phyloP scores from a whole-genome alignment of 148 eudicot genomes.

The Spergularia marina region DNA sequence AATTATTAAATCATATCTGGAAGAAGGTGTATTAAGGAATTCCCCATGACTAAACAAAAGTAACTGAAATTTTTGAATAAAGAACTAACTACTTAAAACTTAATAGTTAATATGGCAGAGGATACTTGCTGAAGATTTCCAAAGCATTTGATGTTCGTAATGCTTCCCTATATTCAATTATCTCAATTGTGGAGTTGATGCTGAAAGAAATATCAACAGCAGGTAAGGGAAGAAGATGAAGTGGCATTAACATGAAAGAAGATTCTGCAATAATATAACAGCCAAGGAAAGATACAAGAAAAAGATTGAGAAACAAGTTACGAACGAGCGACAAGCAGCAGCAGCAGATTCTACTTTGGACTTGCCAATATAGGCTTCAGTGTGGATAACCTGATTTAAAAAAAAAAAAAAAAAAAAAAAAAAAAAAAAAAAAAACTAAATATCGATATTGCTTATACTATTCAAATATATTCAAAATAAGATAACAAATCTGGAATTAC shows the following conservation, averaged over 20 bases:
- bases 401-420: not conserved
- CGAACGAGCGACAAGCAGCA: conserved; percentile 89
- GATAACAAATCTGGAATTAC: not conserved
- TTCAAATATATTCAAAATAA: not conserved
- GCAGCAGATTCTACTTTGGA: conserved; percentile 98
- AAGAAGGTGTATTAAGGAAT: conserved; percentile 36
- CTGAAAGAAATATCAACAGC: conserved; percentile 35
- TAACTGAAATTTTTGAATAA: not conserved
- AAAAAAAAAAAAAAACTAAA: not conserved
- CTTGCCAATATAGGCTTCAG: conserved; percentile 80
- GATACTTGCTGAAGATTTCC: conserved; percentile 92
- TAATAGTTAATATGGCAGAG: conserved; percentile 17
- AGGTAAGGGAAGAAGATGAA: not conserved
- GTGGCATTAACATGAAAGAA: not conserved
- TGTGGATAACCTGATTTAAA: conserved; percentile 66
- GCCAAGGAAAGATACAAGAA: not conserved
- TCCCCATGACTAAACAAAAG: conserved; percentile 11
- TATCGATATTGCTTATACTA: not conserved
- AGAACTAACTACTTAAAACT: not conserved
- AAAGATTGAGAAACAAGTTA: conserved; percentile 12
- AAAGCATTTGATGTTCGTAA: conserved; percentile 85
- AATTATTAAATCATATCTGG: conserved; percentile 77
- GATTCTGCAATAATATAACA: not conserved
- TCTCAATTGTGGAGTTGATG: conserved; percentile 74
- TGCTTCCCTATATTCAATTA: conserved; percentile 83